Evolutionary conservation across 164 flowering plant genomes (phyloP), one percentile per base, ranked within the genome.

Genomic region (Vitis amurensis): DNA sequence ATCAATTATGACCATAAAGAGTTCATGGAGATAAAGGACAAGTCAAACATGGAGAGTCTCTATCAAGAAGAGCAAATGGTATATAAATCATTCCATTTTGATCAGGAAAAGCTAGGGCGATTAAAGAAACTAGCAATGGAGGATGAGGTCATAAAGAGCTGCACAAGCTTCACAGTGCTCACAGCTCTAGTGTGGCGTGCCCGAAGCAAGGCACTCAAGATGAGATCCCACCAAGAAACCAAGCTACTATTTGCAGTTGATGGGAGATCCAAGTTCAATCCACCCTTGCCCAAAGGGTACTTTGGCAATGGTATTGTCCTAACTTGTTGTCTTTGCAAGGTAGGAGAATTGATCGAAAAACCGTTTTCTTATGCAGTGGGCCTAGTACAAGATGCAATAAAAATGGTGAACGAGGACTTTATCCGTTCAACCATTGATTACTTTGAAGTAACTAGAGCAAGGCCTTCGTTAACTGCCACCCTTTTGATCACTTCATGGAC

Each of bases 401-500:
- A 76, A 44, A 14, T 56, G 53, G 72, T 79, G 31, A 72, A 17
- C 1, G 77, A 76, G 13, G 74, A 67, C 37, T 79, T 60, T 17
- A 55, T 79, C 14, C 23, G 79, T 13, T 79, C 82, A 3, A 19
- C 44, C 5, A 69, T 75, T 12, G 82, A 79, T 16, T 69, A 62
- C 60, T 47, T 69, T n/a, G 79, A 72, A 48, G 72, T 67, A 4
- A 69, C 37, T 1, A 59, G 72, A 71, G 71, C 72, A 10, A 52
- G 66, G 56, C 77, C 66, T 14, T 63, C 74, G 4, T n/a, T 67
- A 17, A 50, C 61, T 9, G 71, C 70, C 4, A 79, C 76, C 19
- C 72, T 72, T 7, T 14, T 72, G 72, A 55, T 76, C 59, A 67
- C 79, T 52, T 11, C 74, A 14, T 79, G 82, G 82, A 47, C 76